Conservation (phyloP, 2,329 filamentous ascomycete species). For the Tolypocladium ophioglossoides region DNA sequence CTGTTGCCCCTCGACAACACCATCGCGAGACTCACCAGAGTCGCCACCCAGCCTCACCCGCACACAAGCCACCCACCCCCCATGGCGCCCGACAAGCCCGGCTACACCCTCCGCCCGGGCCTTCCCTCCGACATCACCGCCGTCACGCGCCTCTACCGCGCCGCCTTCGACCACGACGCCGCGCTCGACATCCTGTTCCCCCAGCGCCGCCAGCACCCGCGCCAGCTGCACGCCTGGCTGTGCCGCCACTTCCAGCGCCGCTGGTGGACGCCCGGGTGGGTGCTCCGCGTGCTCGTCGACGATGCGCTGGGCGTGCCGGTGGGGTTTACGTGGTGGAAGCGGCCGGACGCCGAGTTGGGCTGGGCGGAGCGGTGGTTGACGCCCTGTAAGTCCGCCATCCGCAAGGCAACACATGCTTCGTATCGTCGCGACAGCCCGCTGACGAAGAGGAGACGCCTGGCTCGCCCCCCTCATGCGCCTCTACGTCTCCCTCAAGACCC, state of each 20-base stretch:
- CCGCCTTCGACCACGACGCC: conserved; percentile 17
- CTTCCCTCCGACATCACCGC: conserved; percentile 16
- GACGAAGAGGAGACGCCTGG: conserved; percentile 15
- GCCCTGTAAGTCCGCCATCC: conserved; percentile 19
- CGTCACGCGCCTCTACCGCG: conserved; percentile 15
- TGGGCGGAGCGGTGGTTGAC: conserved; percentile 20
- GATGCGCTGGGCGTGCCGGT: conserved; percentile 9
- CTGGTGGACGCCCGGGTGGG: conserved; percentile 22
- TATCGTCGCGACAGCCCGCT: background rate
- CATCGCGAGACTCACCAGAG: too few species aligned
- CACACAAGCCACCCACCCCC: too few species aligned
- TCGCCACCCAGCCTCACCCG: too few species aligned
- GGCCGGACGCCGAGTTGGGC: conserved; percentile 12
- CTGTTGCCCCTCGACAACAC: too few species aligned
- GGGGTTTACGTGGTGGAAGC: conserved; percentile 24
- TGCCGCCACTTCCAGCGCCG: conserved; percentile 17
- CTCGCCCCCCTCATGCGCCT: conserved; percentile 15
- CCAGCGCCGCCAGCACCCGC: conserved; percentile 8
- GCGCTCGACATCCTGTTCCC: conserved; percentile 23
- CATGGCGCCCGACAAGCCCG: background rate
- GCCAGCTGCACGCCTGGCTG: conserved; percentile 10
- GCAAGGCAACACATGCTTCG: background rate
- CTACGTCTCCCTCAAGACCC: conserved; percentile 12
- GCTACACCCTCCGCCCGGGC: conserved; percentile 18
- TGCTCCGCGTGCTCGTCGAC: conserved; percentile 16